phyloP scores from a whole-genome alignment of 2,329 filamentous ascomycete species.

The Colletotrichum sp. region DNA sequence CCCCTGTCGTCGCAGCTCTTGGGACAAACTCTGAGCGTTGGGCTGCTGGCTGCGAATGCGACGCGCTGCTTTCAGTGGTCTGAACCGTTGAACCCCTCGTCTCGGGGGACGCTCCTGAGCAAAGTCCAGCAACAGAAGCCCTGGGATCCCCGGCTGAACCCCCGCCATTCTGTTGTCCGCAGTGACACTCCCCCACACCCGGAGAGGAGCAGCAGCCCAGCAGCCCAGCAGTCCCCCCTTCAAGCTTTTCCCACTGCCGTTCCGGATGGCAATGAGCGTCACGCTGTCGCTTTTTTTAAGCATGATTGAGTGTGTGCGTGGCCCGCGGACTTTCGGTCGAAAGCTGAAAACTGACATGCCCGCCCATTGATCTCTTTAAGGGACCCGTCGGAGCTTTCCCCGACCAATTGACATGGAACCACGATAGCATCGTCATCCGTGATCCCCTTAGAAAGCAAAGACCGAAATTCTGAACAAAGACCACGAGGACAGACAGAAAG shows the following conservation, averaged over 20 bases:
- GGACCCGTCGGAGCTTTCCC: background rate
- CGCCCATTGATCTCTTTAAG: background rate
- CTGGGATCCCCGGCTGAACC: background rate
- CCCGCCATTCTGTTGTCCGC: background rate
- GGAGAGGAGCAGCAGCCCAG: background rate
- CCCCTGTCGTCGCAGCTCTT: background rate
- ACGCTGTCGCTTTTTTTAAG: background rate
- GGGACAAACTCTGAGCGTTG: background rate
- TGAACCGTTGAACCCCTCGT: slow-evolving; percentile 11
- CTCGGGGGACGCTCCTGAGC: background rate
- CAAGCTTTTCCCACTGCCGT: background rate
- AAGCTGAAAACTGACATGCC: background rate
- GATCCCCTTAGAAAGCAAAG: background rate
- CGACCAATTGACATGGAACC: background rate
- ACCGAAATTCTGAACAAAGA: background rate
- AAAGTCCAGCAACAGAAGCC: background rate
- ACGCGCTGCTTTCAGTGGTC: background rate
- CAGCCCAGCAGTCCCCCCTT: background rate
- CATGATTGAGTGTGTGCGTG: background rate
- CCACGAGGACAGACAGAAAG: background rate
- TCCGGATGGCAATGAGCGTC: background rate
- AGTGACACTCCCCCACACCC: background rate
- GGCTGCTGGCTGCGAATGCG: background rate
- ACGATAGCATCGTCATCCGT: background rate
- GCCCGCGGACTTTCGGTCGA: background rate